Evolutionary conservation across 2,329 filamentous ascomycete genomes (phyloP).

Genomic region (Fusarium napiforme): DNA sequence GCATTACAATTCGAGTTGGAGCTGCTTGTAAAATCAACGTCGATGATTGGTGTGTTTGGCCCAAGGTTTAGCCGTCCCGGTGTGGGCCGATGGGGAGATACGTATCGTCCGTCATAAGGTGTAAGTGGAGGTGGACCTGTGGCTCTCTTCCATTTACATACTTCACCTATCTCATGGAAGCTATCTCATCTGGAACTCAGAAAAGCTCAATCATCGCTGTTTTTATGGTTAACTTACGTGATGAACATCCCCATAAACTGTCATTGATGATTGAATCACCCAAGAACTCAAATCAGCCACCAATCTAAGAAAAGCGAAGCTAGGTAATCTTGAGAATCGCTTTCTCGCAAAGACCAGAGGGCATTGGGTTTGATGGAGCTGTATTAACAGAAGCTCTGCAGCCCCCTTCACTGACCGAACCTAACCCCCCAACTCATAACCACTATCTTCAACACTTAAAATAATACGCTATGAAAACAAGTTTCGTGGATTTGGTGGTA

Average conservation of each 20-base stretch:
- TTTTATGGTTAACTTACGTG: not conserved
- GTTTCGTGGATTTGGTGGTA: slow-evolving; percentile 17
- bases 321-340: not conserved
- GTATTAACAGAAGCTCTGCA: slow-evolving; percentile 24
- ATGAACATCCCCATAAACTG: not conserved
- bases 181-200: not conserved
- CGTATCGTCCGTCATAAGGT: slow-evolving; percentile 15
- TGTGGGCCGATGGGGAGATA: slow-evolving; percentile 16
- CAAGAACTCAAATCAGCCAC: not conserved
- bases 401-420: slow-evolving; percentile 18
- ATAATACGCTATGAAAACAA: slow-evolving; percentile 3
- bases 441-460: slow-evolving; percentile 6
- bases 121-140: not conserved
- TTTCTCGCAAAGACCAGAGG: not conserved
- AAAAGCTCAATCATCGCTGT: not conserved
- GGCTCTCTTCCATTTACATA: not conserved
- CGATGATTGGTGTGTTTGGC: slow-evolving; percentile 46
- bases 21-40: slow-evolving; percentile 51
- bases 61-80: slow-evolving; percentile 26
- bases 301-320: not conserved
- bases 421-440: slow-evolving; percentile 14
- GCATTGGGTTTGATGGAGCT: not conserved
- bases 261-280: not conserved
- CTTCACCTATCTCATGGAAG: not conserved
- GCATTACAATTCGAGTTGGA: slow-evolving; percentile 41